phyloP scores from a whole-genome alignment of 495 filamentous ascomycete species.

The Thozetella sp. region DNA sequence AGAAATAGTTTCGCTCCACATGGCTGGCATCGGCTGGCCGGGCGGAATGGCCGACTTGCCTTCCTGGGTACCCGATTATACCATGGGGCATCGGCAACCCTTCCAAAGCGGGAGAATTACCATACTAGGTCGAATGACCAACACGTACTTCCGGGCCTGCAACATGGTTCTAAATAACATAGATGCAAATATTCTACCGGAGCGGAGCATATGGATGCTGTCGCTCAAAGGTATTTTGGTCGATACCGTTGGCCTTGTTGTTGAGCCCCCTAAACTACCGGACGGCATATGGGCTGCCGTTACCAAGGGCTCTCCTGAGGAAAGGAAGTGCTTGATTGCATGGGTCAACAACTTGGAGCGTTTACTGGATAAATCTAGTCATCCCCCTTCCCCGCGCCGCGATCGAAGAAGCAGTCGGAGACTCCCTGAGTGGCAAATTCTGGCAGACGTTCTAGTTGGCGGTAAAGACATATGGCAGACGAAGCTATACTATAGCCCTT shows the following conservation, averaged over 20 bases:
- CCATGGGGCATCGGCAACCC: background rate
- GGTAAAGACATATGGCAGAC: background rate
- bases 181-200: background rate
- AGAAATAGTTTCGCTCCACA: background rate
- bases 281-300: background rate
- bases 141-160: background rate
- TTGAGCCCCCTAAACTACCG: background rate
- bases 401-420: background rate
- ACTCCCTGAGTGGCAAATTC: background rate
- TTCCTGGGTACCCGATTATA: background rate
- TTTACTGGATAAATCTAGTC: background rate
- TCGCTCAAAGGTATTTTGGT: background rate
- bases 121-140: background rate
- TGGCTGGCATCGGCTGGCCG: constrained; percentile 1
- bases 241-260: background rate
- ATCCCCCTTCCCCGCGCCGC: background rate
- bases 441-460: background rate
- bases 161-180: background rate
- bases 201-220: background rate
- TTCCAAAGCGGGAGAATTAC: background rate
- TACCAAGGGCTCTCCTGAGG: background rate
- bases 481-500: background rate
- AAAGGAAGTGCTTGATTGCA: background rate
- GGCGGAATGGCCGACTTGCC: background rate
- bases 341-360: background rate